These are phyloP conservation scores for Colletotrichum sp. DNA, from an alignment of 2,329 filamentous ascomycete species.

Conservation along the genomic window DNA sequence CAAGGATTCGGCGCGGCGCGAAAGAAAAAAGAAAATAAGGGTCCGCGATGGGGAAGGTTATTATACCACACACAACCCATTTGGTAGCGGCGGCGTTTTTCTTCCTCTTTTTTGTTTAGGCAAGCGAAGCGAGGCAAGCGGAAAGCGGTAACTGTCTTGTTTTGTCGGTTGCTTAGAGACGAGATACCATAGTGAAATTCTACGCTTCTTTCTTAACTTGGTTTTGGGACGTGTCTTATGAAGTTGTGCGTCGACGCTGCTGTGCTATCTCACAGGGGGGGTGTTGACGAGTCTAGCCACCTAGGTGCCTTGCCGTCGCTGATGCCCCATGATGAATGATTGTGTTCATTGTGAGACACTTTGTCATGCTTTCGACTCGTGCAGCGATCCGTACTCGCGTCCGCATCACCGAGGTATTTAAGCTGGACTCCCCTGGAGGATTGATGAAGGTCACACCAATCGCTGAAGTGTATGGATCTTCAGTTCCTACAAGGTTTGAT, in stretches of 20 bases:
- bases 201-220: neutral
- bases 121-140: neutral
- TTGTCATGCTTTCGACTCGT: too few relatives aligned
- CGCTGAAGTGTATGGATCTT: too few relatives aligned
- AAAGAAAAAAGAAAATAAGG: neutral
- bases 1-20: neutral
- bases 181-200: constrained; percentile 14
- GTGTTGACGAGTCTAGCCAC: too few relatives aligned
- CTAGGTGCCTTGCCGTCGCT: too few relatives aligned
- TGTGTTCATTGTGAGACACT: too few relatives aligned
- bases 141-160: neutral
- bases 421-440: too few relatives aligned
- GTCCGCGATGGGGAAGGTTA: neutral
- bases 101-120: neutral
- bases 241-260: too few relatives aligned
- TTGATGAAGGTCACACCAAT: too few relatives aligned
- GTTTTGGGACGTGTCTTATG: neutral
- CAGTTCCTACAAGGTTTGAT: too few relatives aligned
- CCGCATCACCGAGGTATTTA: too few relatives aligned
- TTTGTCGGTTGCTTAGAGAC: neutral
- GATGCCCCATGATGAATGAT: too few relatives aligned
- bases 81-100: neutral
- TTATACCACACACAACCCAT: neutral
- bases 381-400: too few relatives aligned
- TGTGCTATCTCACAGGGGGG: neutral